These are phyloP conservation scores for Moelleriella libera DNA, from an alignment of 2,329 filamentous ascomycete genomes.

Conservation along the genomic window DNA sequence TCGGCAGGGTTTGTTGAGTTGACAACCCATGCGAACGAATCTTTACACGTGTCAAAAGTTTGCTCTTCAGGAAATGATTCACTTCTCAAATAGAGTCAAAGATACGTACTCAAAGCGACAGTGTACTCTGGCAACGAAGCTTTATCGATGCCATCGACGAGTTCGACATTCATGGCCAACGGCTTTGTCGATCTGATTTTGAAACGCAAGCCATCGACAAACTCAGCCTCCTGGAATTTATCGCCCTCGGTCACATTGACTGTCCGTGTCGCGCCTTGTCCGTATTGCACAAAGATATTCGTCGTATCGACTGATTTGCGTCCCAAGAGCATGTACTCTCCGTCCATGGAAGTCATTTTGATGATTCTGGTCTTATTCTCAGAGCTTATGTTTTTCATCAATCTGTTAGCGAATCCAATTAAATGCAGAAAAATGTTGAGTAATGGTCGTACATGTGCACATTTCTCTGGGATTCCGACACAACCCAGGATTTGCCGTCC, in stretches of 20 bases:
- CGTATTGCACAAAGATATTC: conserved; percentile 19
- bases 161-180: conserved; percentile 2
- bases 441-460: conserved; percentile 8
- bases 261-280: conserved; percentile 14
- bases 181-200: neutral
- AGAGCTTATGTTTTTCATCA: conserved; percentile 1
- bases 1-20: neutral
- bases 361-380: conserved; percentile 17
- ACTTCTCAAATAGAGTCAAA: neutral
- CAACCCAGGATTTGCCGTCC: conserved; percentile 3
- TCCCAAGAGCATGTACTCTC: conserved; percentile 17
- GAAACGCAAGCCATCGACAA: conserved; percentile 14
- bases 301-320: conserved; percentile 11
- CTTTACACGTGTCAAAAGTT: neutral
- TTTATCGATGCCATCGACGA: neutral
- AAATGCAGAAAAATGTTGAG: too few species aligned
- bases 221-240: conserved; percentile 11
- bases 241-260: conserved; percentile 13
- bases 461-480: conserved; percentile 10
- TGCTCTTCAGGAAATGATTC: neutral
- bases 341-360: conserved; percentile 16
- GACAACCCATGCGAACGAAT: conserved; percentile 1
- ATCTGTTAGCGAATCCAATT: neutral
- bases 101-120: neutral
- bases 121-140: neutral